A percentile compares a stretch with the other conserved stretches of the same genome.
Evolutionary conservation across 345 rosid genomes (phyloP).

Genomic region (Eucalyptus lansdowneana): DNA sequence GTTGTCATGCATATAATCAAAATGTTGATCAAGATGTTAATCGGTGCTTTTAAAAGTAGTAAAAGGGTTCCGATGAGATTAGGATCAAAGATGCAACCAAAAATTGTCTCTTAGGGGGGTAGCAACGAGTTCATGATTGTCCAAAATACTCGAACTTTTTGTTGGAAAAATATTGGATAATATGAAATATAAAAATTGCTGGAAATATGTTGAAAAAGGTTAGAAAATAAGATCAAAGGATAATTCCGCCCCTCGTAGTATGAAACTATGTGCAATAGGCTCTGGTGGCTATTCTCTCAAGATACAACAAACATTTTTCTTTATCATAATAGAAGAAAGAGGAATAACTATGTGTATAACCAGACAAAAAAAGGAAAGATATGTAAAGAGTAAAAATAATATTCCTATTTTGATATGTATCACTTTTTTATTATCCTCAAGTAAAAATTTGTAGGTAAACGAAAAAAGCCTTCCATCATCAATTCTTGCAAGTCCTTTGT

Average conservation of each 20-base stretch:
- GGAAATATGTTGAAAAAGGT: too few species aligned
- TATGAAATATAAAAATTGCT: too few species aligned
- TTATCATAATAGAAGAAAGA: too few species aligned
- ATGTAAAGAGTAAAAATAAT: neutral
- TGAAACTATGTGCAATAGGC: too few species aligned
- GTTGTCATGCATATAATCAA: neutral
- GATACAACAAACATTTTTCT: too few species aligned
- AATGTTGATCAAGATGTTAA: too few species aligned
- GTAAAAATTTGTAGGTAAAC: neutral
- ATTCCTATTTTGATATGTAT: neutral
- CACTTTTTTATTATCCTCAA: neutral
- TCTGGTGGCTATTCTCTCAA: neutral
- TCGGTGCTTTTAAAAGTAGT: neutral
- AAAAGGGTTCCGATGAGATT: neutral
- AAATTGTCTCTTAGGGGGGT: neutral
- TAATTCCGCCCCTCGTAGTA: accelerated
- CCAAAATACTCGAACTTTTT: neutral
- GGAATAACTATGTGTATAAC: neutral
- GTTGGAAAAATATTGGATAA: too few species aligned
- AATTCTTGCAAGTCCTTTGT: too few species aligned
- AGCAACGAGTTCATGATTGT: neutral
- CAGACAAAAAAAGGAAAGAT: too few species aligned
- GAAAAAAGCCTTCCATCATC: neutral
- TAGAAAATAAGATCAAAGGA: neutral
- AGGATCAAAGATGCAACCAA: neutral